phyloP scores from a whole-genome alignment of 2,329 filamentous ascomycete species.

The Rhinocladiella similis region DNA sequence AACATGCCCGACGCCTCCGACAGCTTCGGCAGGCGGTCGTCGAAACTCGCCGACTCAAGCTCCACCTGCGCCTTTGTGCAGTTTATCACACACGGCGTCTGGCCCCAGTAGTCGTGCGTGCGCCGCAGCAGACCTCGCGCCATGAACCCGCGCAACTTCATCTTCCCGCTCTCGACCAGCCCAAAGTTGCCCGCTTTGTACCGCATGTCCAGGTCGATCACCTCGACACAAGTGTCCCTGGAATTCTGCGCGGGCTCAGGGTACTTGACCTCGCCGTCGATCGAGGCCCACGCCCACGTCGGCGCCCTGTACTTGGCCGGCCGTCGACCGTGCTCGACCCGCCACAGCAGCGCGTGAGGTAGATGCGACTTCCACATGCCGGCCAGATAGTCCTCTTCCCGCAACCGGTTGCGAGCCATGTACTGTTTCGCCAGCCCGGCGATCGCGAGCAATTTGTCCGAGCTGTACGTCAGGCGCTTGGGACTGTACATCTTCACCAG shows the following conservation, averaged over 20 bases:
- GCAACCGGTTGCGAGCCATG: conserved; percentile 25
- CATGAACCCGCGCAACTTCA: conserved; percentile 30
- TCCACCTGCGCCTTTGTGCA: conserved; percentile 25
- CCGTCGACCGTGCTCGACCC: conserved; percentile 22
- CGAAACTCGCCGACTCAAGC: conserved; percentile 27
- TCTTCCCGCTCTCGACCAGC: conserved; percentile 18
- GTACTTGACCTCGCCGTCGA: conserved; percentile 29
- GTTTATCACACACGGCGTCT: conserved; percentile 25
- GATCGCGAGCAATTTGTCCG: conserved; percentile 30
- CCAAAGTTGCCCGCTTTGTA: conserved; percentile 27
- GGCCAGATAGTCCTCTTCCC: conserved; percentile 26
- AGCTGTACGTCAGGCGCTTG: conserved; percentile 26
- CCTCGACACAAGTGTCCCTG: conserved; percentile 29
- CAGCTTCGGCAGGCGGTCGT: conserved; percentile 29
- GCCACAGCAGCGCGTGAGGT: conserved; percentile 29
- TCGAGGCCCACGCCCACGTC: conserved; percentile 30
- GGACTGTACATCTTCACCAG: conserved; percentile 29
- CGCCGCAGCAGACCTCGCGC: conserved; percentile 25
- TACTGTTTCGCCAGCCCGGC: conserved; percentile 28
- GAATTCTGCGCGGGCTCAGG: conserved; percentile 22
- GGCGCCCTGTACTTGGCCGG: conserved; percentile 28
- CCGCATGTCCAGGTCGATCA: conserved; percentile 24
- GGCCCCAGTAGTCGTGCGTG: conserved; percentile 30
- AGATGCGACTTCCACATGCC: conserved; percentile 29
- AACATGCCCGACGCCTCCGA: conserved; percentile 24